Percentiles rank a stretch among this genome's conserved stretches.
These are phyloP conservation scores for Trapa bicornis DNA, from an alignment of 345 rosid species.

Conservation along the genomic window DNA sequence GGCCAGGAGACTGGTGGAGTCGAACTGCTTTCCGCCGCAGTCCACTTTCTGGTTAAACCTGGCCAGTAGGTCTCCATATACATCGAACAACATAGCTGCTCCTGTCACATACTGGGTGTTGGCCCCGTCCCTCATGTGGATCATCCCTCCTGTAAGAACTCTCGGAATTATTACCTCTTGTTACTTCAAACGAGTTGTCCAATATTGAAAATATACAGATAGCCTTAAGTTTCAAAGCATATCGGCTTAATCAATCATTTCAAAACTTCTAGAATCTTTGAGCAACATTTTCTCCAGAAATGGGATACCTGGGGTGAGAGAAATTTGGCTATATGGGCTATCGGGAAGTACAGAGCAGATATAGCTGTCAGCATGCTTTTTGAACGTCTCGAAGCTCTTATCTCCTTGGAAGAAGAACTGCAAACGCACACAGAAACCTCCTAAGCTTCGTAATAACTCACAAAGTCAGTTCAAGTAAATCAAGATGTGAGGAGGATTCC, in stretches of 20 bases:
- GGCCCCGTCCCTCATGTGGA: slow-evolving; percentile 81
- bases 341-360: slow-evolving; percentile 61
- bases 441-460: too few relatives aligned
- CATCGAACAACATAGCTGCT: slow-evolving; percentile 39
- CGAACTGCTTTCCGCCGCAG: slow-evolving; percentile 47
- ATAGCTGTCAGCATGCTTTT: slow-evolving; percentile 58
- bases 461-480: not conserved
- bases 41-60: slow-evolving; percentile 28
- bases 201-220: too few relatives aligned
- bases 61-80: slow-evolving; percentile 43
- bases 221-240: too few relatives aligned
- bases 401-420: slow-evolving; percentile 47
- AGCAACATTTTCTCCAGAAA: too few relatives aligned
- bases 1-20: slow-evolving; percentile 29
- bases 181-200: too few relatives aligned
- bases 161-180: too few relatives aligned
- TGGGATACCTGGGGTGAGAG: slow-evolving; percentile 40
- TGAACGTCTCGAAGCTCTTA: slow-evolving; percentile 27
- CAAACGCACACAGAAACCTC: slow-evolving; percentile 3
- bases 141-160: slow-evolving; percentile 45
- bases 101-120: slow-evolving; percentile 69
- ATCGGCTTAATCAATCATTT: too few relatives aligned
- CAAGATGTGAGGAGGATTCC: not conserved
- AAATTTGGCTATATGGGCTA: slow-evolving; percentile 60
- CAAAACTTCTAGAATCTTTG: too few relatives aligned